Base-by-base conservation (phyloP, 345 rosid genomes). In the Theobroma cacao region DNA sequence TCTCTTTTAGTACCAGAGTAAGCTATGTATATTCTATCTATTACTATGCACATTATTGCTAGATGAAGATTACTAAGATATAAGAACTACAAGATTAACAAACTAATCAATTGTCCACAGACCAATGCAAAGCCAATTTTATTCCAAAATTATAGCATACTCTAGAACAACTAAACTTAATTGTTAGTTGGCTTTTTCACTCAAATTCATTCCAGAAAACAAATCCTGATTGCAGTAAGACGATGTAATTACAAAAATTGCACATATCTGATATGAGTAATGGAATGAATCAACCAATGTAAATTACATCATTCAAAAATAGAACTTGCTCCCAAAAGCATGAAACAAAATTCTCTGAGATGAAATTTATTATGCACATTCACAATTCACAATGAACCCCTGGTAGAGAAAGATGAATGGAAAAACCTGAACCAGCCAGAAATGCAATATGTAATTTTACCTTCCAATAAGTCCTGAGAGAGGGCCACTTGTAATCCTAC, bases 401-500 rank as follows among this genome's bases (percentile, higher is more conserved):
- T 14, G 3, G 30, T 34, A 24, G 58, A 47, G 74, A 45, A 75
- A 48, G 6, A 47, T 61, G 28, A 62, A 52, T 30, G 20, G 55
- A 63, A 13, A 74, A 60, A 82, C 17, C 17, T 30, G 45, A 34
- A 74, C n/a, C 47, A 76, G n/a, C 76, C 80, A 59, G 31, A 48
- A 64, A 53, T 8, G 56, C 22, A 68, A 14, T 11, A 33, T 61
- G 34, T 10, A 62, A 52, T 17, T 60, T 83, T 90, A 96, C 73
- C 73, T 68, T 68, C 73, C 73, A 68, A 45, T 14, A 17, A 68
- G 13, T 68, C 73, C 73, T 14, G 73, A 45, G 14, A 68, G 9
- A 30, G n/a, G 73, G 38, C 17, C 73, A 68, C 55, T 45, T 26
- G 55, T 68, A 45, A 68, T 96, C 91, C 98, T 96, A 82, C 79